Evolutionary conservation across 768 basidiomycete genomes (phyloP).

Genomic region (Suillus plorans): DNA sequence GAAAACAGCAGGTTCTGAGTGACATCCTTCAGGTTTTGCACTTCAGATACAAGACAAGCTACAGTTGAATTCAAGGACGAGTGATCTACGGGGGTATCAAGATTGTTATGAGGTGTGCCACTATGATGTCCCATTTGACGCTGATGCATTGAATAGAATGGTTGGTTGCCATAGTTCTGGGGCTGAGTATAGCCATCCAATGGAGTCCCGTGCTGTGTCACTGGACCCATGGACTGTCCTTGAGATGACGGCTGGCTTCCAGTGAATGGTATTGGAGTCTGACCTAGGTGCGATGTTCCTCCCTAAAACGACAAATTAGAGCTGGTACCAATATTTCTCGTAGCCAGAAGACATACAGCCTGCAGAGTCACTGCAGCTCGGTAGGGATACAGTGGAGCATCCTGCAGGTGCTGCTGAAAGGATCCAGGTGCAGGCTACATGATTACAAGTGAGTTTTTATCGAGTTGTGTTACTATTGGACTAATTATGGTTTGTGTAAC

Average conservation of each 20-base stretch:
- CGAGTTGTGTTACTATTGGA: background rate
- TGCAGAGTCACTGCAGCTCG: background rate
- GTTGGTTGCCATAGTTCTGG: background rate
- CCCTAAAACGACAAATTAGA: no score
- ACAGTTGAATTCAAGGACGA: background rate
- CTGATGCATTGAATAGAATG: background rate
- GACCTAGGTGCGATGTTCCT: background rate
- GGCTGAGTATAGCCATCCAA: background rate
- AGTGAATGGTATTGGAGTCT: background rate
- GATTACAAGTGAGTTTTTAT: background rate
- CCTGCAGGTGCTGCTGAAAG: background rate
- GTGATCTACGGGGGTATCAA: background rate
- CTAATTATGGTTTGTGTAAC: background rate
- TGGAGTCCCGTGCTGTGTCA: background rate
- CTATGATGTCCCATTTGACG: background rate
- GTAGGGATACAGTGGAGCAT: background rate
- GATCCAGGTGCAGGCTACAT: background rate
- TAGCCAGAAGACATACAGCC: no score
- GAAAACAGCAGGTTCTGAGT: background rate
- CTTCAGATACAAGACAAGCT: background rate
- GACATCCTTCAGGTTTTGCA: background rate
- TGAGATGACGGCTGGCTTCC: background rate
- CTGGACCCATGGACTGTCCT: background rate
- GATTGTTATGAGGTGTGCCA: no score
- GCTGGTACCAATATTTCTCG: no score